These are phyloP conservation scores for Metarhizium sp. DNA, from an alignment of 2,329 filamentous ascomycete species.

Conservation along the genomic window DNA sequence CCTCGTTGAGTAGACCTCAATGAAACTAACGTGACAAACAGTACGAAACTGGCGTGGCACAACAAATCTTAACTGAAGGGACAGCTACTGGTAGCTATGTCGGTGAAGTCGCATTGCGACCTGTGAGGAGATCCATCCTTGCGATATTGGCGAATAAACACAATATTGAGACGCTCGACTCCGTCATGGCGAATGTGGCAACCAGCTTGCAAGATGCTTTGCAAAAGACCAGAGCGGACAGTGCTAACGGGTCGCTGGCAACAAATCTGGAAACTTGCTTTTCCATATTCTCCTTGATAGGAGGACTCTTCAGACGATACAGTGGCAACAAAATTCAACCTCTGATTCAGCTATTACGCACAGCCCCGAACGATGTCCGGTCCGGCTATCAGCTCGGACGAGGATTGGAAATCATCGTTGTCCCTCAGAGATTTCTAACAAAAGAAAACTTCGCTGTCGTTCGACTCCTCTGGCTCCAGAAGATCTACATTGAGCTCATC, in stretches of 20 bases:
- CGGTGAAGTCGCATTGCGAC: conserved; percentile 10
- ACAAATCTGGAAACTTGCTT: conserved; percentile 7
- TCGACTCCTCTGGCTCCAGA: conserved; percentile 39
- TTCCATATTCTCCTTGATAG: conserved; percentile 25
- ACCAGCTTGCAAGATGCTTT: conserved; percentile 14
- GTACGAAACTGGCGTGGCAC: conserved; percentile 26
- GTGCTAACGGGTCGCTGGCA: not conserved
- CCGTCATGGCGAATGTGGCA: conserved; percentile 18
- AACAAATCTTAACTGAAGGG: conserved; percentile 23
- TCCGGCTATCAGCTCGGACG: conserved; percentile 31
- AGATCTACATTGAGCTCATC: conserved; percentile 36
- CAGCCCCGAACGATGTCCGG: conserved; percentile 21
- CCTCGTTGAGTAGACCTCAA: not conserved
- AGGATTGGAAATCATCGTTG: conserved; percentile 32
- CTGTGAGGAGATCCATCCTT: conserved; percentile 26
- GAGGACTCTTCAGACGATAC: conserved; percentile 28
- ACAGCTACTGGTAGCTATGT: conserved; percentile 7
- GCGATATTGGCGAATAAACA: conserved; percentile 36
- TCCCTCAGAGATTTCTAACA: conserved; percentile 27
- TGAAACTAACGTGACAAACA: conserved; percentile 12
- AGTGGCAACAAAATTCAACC: conserved; percentile 23
- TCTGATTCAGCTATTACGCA: conserved; percentile 25
- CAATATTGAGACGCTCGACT: conserved; percentile 23
- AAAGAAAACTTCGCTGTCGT: conserved; percentile 33
- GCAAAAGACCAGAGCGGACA: not conserved